Evolutionary conservation across 179 eudicot genomes (phyloP).

Genomic region (Beta lomatogona): DNA sequence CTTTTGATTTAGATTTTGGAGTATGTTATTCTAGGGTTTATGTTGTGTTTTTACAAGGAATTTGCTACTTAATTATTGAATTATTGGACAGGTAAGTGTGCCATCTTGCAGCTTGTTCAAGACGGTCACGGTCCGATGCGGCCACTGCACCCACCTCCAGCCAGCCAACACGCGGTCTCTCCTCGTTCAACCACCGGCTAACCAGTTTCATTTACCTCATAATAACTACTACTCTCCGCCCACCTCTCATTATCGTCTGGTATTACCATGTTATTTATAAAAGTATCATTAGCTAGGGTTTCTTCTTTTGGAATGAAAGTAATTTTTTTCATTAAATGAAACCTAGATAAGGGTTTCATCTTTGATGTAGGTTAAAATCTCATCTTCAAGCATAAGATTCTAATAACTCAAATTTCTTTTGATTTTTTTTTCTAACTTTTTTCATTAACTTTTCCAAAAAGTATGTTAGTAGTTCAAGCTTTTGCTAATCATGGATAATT

Average conservation of each 20-base stretch:
- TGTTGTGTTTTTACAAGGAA: neutral
- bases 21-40: slow-evolving; percentile 3
- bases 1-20: slow-evolving; percentile 10
- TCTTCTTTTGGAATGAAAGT: neutral
- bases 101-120: slow-evolving; percentile 82
- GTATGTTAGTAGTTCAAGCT: too few relatives aligned
- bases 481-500: neutral
- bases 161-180: slow-evolving; percentile 75
- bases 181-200: slow-evolving; percentile 42
- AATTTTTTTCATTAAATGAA: neutral
- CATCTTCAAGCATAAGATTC: neutral
- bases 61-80: too few relatives aligned
- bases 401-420: neutral
- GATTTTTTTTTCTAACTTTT: neutral
- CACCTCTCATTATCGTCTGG: slow-evolving; percentile 56
- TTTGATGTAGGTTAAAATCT: neutral
- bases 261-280: slow-evolving; percentile 5
- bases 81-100: slow-evolving; percentile 69
- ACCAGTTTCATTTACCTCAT: slow-evolving; percentile 54
- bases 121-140: slow-evolving; percentile 93
- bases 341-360: neutral
- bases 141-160: slow-evolving; percentile 86
- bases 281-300: slow-evolving; percentile 18
- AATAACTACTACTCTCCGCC: slow-evolving; percentile 55
- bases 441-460: too few relatives aligned